These are phyloP conservation scores for Paramecium primaurelia DNA, from an alignment of 73 alveolate genomes.

Conservation along the genomic window DNA sequence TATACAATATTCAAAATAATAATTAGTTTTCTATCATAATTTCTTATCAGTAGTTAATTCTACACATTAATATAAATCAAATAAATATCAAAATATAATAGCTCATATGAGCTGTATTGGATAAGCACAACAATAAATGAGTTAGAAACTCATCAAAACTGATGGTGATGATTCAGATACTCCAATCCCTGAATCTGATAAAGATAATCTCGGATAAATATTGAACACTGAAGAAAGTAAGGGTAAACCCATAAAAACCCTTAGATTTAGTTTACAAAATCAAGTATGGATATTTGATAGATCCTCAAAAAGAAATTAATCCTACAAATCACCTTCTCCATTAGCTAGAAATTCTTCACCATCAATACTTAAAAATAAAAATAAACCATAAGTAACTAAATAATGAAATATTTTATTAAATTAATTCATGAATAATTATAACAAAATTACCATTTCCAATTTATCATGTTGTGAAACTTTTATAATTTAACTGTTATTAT, in stretches of 20 bases:
- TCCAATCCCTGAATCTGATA: neutral
- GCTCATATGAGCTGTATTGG: constrained; percentile 14
- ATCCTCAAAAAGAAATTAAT: neutral
- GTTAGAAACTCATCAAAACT: constrained; percentile 13
- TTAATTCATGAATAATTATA: neutral
- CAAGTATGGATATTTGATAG: neutral
- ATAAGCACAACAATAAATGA: neutral
- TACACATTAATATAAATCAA: neutral
- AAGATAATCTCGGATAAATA: neutral
- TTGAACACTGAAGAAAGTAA: constrained; percentile 22
- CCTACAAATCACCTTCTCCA: constrained; percentile 7
- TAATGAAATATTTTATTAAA: neutral
- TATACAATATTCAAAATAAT: neutral
- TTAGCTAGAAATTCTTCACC: neutral
- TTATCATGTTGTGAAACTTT: neutral
- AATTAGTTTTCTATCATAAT: neutral
- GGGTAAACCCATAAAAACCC: constrained; percentile 17
- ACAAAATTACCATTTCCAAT: neutral
- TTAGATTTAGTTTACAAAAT: neutral
- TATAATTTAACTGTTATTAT: neutral
- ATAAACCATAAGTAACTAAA: neutral
- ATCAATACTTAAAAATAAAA: neutral
- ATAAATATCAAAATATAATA: neutral
- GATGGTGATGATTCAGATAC: neutral
- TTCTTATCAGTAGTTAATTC: neutral